phyloP scores from a whole-genome alignment of 441 rosid species.

The California macrophylla region DNA sequence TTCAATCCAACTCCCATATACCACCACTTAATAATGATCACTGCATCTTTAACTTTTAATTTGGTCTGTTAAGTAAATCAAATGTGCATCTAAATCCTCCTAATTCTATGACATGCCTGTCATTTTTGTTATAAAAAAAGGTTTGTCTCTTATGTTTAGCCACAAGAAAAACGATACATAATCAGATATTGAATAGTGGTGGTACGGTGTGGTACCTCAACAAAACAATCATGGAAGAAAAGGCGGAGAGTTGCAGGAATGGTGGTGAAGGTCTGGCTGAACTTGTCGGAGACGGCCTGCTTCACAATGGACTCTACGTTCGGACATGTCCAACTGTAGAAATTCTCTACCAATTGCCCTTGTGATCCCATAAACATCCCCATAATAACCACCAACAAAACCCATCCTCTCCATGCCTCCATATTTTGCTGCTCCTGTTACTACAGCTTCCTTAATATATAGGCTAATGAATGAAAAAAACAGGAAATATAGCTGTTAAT shows the following conservation, averaged over 20 bases:
- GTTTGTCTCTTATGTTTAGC: too few species aligned
- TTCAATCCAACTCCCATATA: too few species aligned
- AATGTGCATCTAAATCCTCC: too few species aligned
- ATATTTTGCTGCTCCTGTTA: too few species aligned
- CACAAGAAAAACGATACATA: too few species aligned
- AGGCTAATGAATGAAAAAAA: neutral
- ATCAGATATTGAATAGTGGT: too few species aligned
- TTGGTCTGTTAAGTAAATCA: too few species aligned
- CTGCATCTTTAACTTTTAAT: too few species aligned
- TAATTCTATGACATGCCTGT: too few species aligned
- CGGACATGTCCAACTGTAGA: slow-evolving; percentile 38
- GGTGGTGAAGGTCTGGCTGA: slow-evolving; percentile 35
- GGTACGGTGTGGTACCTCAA: neutral
- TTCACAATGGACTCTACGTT: slow-evolving; percentile 38
- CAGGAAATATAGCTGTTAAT: neutral
- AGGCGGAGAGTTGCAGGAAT: slow-evolving; percentile 52
- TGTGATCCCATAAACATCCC: slow-evolving; percentile 19
- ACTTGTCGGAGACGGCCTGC: slow-evolving; percentile 38
- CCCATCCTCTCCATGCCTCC: slow-evolving; percentile 16
- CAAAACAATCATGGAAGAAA: slow-evolving; percentile 55
- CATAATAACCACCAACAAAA: slow-evolving; percentile 13
- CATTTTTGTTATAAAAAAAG: too few species aligned
- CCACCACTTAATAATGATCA: too few species aligned
- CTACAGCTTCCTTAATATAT: too few species aligned
- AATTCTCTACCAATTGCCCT: slow-evolving; percentile 40